phyloP scores from a whole-genome alignment of 2,329 filamentous ascomycete genomes.

The Aspergillus pseudoterreus region DNA sequence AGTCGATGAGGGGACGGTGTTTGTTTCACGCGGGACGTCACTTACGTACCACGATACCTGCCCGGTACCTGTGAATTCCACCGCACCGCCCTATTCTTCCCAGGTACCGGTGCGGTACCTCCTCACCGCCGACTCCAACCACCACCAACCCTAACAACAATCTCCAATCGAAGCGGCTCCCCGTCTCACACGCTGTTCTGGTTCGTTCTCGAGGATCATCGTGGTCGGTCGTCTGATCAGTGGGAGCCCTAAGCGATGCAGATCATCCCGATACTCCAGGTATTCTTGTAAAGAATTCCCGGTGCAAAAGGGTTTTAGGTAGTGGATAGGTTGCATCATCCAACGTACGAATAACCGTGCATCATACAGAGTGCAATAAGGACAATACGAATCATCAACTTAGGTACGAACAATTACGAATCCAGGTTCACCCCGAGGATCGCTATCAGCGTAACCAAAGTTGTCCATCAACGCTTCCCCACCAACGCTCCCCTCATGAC shows the following conservation, averaged over 20 bases:
- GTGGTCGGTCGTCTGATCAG: conserved; percentile 3
- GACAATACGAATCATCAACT: not conserved
- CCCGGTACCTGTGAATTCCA: conserved; percentile 1
- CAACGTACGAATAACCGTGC: no score
- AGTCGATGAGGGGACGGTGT: conserved; percentile 1
- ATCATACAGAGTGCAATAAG: not conserved
- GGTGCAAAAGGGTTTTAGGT: not conserved
- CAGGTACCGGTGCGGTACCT: conserved; percentile 3
- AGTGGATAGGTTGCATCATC: no score
- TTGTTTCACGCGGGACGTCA: conserved; percentile 7
- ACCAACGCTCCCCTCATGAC: not conserved
- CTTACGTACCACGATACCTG: conserved; percentile 3
- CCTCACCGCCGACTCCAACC: conserved; percentile 3
- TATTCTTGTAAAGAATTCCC: not conserved
- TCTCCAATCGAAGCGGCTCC: conserved; percentile 7
- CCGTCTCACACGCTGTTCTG: conserved; percentile 7
- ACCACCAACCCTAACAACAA: not conserved
- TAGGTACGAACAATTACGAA: not conserved
- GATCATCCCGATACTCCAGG: not conserved
- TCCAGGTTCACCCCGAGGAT: not conserved
- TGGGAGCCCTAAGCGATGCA: not conserved
- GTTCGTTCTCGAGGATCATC: not conserved
- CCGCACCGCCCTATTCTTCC: not conserved
- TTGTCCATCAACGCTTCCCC: not conserved
- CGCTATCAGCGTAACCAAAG: not conserved